Base-by-base conservation (phyloP, 192 early-diverging fungal species). In the Coemansia guatemalensis region DNA sequence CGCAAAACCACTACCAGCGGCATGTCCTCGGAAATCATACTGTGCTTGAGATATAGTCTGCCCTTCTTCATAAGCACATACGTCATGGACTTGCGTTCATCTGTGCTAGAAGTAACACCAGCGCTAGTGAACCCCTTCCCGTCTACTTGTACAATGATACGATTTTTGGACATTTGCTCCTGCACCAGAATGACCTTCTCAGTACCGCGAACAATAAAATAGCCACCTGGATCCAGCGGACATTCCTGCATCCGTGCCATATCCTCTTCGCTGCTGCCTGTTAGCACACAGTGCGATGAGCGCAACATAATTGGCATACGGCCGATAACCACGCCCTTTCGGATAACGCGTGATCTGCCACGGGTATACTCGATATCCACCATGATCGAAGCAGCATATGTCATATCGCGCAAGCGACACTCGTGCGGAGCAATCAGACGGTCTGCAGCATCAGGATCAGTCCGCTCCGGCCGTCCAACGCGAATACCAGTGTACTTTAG, bases 161-260 rank as follows among this genome's bases (percentile, higher is more conserved):
- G 86, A 82, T 99, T 99, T 71, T 99, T 99, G 22, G 93, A 95
- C 76, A 99, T 84, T 66, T 99, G 96, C 84, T 99, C 96, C 76
- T 99, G 96, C 33, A 99, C 94, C 51, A 99, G 68, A 83, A 97
- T 95, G 4, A 99, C 94, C 81, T 97, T 99, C 71, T 99, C 96
- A 1, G 89, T 90, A 23, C 96, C 96, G 25, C 93, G 89, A 62
- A 97, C 92, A 35, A 99, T 86, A 85, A 99, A 99, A 74, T 99
- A 99, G 27, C 96, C 96, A 44, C 93, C 96, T 4, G 96, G 96
- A 81, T 99, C 96, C 55, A 99, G 67, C 9, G 96, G 96, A 59
- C 96, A 99, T 73, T 99, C 96, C 44, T 86, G 88, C 86, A 95
- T 86, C 41, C 84, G 82, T 18, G 91, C 93, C 80, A 97, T 82